These are phyloP conservation scores for Microthyrium microscopicum DNA, from an alignment of 2,329 filamentous ascomycete species.

Conservation along the genomic window DNA sequence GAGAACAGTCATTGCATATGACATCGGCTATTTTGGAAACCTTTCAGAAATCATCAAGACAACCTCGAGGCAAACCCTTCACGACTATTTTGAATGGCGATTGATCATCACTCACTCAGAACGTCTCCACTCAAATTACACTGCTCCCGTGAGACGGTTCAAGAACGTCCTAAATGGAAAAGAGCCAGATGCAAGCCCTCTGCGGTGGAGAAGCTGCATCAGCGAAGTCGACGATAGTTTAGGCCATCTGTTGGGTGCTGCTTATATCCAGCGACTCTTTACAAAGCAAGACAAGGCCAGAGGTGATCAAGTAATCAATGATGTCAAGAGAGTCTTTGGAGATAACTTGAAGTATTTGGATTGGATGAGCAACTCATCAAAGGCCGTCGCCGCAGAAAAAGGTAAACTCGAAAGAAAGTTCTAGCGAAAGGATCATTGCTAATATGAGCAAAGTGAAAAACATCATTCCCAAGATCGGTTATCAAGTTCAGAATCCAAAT, in stretches of 20 bases:
- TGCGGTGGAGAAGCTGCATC: conserved; percentile 52
- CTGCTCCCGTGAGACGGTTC: conserved; percentile 38
- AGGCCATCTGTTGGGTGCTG: conserved; percentile 52
- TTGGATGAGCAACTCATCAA: conserved; percentile 53
- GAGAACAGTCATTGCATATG: conserved; percentile 40
- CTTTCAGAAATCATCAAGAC: conserved; percentile 38
- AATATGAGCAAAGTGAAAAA: conserved; percentile 37
- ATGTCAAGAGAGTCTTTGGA: conserved; percentile 51
- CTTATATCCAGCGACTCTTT: conserved; percentile 54
- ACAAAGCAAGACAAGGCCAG: conserved; percentile 47
- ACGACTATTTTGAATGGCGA: conserved; percentile 35
- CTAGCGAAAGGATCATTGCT: too few relatives aligned
- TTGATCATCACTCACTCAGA: background rate
- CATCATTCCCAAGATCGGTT: conserved; percentile 52
- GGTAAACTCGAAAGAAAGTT: background rate
- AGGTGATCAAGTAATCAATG: conserved; percentile 51
- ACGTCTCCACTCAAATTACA: background rate
- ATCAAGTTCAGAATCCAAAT: conserved; percentile 44
- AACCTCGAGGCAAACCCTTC: conserved; percentile 38
- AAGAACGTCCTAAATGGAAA: conserved; percentile 35
- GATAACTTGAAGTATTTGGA: conserved; percentile 39
- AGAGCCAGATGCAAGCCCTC: conserved; percentile 43
- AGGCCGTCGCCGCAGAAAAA: conserved; percentile 42
- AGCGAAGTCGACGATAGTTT: conserved; percentile 38
- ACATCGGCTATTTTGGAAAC: conserved; percentile 43